Conservation (phyloP, 192 early-diverging fungal genomes). For the Mortierella hygrophila region DNA sequence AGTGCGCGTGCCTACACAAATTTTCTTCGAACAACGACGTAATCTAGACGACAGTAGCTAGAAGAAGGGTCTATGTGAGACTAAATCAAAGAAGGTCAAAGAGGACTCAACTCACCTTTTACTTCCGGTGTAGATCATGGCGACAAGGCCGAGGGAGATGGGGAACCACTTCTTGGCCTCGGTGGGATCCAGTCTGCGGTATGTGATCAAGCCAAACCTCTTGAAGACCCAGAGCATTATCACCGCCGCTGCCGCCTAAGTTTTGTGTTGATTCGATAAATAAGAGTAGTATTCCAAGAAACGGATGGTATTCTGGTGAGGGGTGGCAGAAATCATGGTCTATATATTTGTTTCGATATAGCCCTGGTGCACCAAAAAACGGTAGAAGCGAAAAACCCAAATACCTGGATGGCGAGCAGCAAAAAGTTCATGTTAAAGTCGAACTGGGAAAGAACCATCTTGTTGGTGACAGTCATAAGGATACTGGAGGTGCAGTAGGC, state of each 20-base stretch:
- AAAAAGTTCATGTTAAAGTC: conserved; percentile 90
- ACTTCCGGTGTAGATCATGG: conserved; percentile 98
- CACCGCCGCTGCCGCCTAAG: conserved; percentile 62
- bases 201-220: conserved; percentile 69
- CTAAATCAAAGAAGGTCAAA: too few species aligned
- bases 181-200: conserved; percentile 72
- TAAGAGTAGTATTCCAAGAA: neutral
- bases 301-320: neutral
- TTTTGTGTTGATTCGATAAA: neutral
- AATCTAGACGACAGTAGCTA: neutral
- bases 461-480: conserved; percentile 92
- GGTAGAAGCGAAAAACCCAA: neutral
- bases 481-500: conserved; percentile 93
- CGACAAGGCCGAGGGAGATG: conserved; percentile 85
- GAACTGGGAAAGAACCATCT: conserved; percentile 86
- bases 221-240: conserved; percentile 67
- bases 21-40: neutral
- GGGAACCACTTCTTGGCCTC: conserved; percentile 85
- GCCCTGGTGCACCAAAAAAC: neutral
- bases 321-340: neutral
- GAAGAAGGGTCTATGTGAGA: neutral
- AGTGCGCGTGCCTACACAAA: neutral
- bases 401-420: conserved; percentile 78
- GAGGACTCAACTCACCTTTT: conserved; percentile 68
- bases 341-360: neutral